phyloP scores from a whole-genome alignment of 192 early-diverging fungal species.

The Mortierella antarctica region DNA sequence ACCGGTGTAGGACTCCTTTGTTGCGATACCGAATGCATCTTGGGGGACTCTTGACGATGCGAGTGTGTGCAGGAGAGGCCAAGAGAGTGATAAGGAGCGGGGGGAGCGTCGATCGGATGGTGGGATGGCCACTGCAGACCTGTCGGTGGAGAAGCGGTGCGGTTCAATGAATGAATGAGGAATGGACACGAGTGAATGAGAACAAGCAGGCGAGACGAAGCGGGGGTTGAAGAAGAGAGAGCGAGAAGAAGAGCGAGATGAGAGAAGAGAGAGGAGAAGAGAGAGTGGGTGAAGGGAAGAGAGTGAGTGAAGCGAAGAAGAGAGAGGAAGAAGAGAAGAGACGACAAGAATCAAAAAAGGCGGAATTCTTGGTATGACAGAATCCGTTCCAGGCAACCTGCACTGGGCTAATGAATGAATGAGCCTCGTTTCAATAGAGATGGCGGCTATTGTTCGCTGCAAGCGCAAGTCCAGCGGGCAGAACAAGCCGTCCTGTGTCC shows the following conservation, averaged over 20 bases:
- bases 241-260: neutral
- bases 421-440: too few relatives aligned
- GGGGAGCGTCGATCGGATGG: neutral
- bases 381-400: neutral
- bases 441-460: neutral
- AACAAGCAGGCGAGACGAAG: neutral
- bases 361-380: neutral
- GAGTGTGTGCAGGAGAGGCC: neutral
- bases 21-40: slow-evolving; percentile 35
- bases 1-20: slow-evolving; percentile 23
- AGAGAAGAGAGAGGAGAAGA: neutral
- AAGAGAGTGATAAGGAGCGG: neutral
- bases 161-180: neutral
- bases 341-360: neutral
- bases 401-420: too few relatives aligned
- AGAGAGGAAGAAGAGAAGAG: neutral
- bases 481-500: too few relatives aligned
- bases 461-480: neutral
- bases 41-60: neutral
- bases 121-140: neutral
- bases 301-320: neutral
- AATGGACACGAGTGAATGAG: neutral
- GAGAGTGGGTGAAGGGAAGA: neutral
- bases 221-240: neutral
- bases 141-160: neutral